Percentiles rank a stretch among this genome's conserved stretches.
Evolutionary conservation across 192 early-diverging fungal genomes (phyloP).

Genomic region (Thoreauomyces humboldtii): DNA sequence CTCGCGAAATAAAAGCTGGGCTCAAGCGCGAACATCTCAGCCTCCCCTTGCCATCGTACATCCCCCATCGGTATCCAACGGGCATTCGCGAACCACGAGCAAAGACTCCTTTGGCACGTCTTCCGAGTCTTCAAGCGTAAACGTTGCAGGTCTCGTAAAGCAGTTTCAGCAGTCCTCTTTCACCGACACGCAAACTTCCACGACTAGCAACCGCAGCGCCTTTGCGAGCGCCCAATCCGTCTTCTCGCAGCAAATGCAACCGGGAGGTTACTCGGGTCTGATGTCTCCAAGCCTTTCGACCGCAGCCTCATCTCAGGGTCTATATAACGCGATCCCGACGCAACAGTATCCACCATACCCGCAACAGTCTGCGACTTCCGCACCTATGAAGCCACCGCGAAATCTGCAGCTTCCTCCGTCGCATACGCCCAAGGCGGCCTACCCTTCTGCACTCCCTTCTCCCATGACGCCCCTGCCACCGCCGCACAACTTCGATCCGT

Average conservation of each 20-base stretch:
- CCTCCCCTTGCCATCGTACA: background rate
- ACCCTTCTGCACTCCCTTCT: background rate
- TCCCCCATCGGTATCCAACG: background rate
- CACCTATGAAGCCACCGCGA: background rate
- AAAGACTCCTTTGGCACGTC: background rate
- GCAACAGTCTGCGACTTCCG: too few species aligned
- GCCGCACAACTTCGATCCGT: background rate
- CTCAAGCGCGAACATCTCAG: constrained; percentile 6
- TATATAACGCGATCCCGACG: too few species aligned
- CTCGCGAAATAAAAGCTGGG: constrained; percentile 27
- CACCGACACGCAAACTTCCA: too few species aligned
- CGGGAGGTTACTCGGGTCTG: too few species aligned
- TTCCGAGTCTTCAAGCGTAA: background rate
- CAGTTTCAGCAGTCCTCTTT: constrained; percentile 16
- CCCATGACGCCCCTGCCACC: constrained; percentile 3
- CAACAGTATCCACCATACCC: background rate
- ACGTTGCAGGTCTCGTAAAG: constrained; percentile 15
- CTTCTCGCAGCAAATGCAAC: too few species aligned
- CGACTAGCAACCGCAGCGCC: too few species aligned
- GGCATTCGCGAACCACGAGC: constrained; percentile 7
- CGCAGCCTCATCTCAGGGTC: too few species aligned
- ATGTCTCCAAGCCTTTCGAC: too few species aligned
- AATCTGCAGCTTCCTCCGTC: constrained; percentile 1
- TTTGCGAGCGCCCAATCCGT: too few species aligned
- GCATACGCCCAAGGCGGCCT: background rate